phyloP scores from a whole-genome alignment of 2,329 filamentous ascomycete genomes.

The Trichoderma aggressivum region DNA sequence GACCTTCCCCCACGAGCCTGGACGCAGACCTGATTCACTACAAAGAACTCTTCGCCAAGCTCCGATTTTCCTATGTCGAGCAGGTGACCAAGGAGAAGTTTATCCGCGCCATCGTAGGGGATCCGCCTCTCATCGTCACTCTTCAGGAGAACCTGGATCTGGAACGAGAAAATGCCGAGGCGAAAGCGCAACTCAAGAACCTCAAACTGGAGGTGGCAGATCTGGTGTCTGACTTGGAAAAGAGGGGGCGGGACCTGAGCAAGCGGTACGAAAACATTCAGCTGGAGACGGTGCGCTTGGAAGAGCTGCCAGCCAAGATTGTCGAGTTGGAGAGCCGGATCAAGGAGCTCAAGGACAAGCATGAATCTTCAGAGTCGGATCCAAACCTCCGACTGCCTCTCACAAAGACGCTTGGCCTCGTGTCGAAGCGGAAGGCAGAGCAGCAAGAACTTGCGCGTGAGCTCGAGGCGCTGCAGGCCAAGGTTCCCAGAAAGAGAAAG shows the following conservation, averaged over 20 bases:
- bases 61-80: constrained; percentile 95
- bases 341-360: constrained; percentile 41
- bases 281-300: constrained; percentile 46
- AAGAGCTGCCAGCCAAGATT: constrained; percentile 51
- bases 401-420: constrained; percentile 52
- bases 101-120: constrained; percentile 84
- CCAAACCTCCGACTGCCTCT: constrained; percentile 54
- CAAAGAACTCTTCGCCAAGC: constrained; percentile 91
- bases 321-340: constrained; percentile 48
- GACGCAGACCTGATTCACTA: constrained; percentile 86
- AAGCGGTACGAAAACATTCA: constrained; percentile 50
- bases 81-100: constrained; percentile 99
- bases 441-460: constrained; percentile 58
- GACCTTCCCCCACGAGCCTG: constrained; percentile 70
- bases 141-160: constrained; percentile 77
- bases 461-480: constrained; percentile 59
- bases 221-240: constrained; percentile 70
- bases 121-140: constrained; percentile 81
- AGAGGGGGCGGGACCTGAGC: constrained; percentile 56
- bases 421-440: constrained; percentile 50
- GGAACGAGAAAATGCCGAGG: constrained; percentile 63
- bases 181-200: constrained; percentile 73
- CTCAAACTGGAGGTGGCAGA: constrained; percentile 75
- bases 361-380: constrained; percentile 35
- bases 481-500: constrained; percentile 61